These are phyloP conservation scores for Sorghum bicolor DNA, from an alignment of 176 grass and related monocot species.

Conservation along the genomic window Sorghum_bicolor_NCBIv3 NC_012871.2:59216501-59217000, in stretches of 20 bases:
- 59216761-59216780: slow-evolving; percentile 72
- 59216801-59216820: slow-evolving; percentile 57
- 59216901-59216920: slow-evolving; percentile 30
- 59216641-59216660: slow-evolving; percentile 58
- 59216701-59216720: slow-evolving; percentile 58
- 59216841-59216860: slow-evolving; percentile 47
- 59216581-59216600: slow-evolving; percentile 69
- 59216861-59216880: slow-evolving; percentile 34
- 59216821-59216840: slow-evolving; percentile 58
- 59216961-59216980: background rate
- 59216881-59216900: slow-evolving; percentile 34
- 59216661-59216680: slow-evolving; percentile 62
- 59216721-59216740: slow-evolving; percentile 62
- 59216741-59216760: slow-evolving; percentile 63
- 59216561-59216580: slow-evolving; percentile 59
- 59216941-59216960: slow-evolving; percentile 9
- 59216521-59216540: slow-evolving; percentile 46
- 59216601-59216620: slow-evolving; percentile 62
- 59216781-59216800: slow-evolving; percentile 59
- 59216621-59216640: slow-evolving; percentile 64
- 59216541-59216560: slow-evolving; percentile 51
- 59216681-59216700: slow-evolving; percentile 59
- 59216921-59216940: slow-evolving; percentile 1
- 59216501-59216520: slow-evolving; percentile 48
- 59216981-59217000: background rate